These are phyloP conservation scores for Stenogyne calaminthoides DNA, from an alignment of 305 asterid genomes.

Conservation along the genomic window DNA sequence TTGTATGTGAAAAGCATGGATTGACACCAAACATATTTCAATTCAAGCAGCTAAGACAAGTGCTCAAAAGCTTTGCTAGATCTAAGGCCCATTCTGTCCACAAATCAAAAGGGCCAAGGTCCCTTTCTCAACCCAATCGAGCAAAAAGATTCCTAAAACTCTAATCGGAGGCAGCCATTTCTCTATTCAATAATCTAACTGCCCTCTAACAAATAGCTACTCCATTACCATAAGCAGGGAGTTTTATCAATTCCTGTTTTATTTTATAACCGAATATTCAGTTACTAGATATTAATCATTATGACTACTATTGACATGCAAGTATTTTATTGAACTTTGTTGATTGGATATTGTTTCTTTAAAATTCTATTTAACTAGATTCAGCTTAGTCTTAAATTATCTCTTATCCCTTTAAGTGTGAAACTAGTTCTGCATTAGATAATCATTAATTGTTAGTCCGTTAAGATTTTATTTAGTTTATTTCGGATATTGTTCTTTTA, in stretches of 20 bases:
- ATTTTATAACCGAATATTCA: not conserved
- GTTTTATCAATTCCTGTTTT: not conserved
- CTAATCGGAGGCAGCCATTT: not conserved
- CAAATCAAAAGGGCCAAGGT: not conserved
- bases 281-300: not conserved
- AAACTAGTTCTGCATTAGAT: not conserved
- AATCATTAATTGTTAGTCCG: not conserved
- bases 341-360: not conserved
- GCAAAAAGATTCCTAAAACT: constrained; percentile 1
- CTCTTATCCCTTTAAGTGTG: not conserved
- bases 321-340: not conserved
- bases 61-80: constrained; percentile 5
- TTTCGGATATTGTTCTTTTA: not conserved
- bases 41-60: not conserved
- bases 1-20: not conserved
- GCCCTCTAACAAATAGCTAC: not conserved
- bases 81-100: not conserved
- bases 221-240: not conserved
- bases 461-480: not conserved
- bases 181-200: not conserved
- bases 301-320: not conserved
- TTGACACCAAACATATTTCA: not conserved
- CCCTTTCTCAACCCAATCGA: not conserved
- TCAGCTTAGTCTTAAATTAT: not conserved
- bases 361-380: not conserved